Base-by-base conservation (phyloP, 805 yeast species). In the Teunomyces stri region DNA sequence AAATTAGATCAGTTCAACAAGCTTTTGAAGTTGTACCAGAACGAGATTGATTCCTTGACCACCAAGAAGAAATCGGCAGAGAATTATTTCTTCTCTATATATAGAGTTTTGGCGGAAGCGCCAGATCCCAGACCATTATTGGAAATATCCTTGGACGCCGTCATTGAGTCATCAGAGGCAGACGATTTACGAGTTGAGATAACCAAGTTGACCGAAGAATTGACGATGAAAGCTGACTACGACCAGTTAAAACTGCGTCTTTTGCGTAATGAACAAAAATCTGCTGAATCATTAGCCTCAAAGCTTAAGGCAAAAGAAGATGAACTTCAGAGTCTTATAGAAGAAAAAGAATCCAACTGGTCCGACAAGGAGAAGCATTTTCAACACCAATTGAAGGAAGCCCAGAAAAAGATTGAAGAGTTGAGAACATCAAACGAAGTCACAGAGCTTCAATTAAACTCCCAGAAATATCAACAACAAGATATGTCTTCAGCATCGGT, bases 71-170 rank as follows among this genome's bases (percentile, higher is more conserved):
- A 91, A 60, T 72, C 65, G 39, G 81, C 87, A 1, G 98, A 94
- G 59, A 72, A 76, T 33, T 75, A 82, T 27, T 85, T 94, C 58
- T 80, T 90, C 61, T 81, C 83, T 15, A 73, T 88, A 18, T 92
- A 92, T 69, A 73, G 88, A 47, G 73, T 81, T 12, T 69, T 92
- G 4, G 88, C 90, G 4, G 96, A 91, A 62, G 91, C 95, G 0
- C 97, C 97, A 0, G 97, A 92, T 68, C 98, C 98, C 1, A 80
- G 78, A 51, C 95, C 96, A 4, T 65, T 91, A 36, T 68, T 92
- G 48, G 87, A 86, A 55, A 76, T 82, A 33, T 80, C 91, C 1
- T 61, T 87, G 22, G 88, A 84, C 43, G 79, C 88, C 4, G 80
- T 85, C 6, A 64, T 76, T 3, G 76, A 79, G 15, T 71, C 76